A percentile compares a stretch with the other conserved stretches of the same genome.
Evolutionary conservation across 2,329 filamentous ascomycete genomes (phyloP).

Genomic region (Trichoderma asperellum): DNA sequence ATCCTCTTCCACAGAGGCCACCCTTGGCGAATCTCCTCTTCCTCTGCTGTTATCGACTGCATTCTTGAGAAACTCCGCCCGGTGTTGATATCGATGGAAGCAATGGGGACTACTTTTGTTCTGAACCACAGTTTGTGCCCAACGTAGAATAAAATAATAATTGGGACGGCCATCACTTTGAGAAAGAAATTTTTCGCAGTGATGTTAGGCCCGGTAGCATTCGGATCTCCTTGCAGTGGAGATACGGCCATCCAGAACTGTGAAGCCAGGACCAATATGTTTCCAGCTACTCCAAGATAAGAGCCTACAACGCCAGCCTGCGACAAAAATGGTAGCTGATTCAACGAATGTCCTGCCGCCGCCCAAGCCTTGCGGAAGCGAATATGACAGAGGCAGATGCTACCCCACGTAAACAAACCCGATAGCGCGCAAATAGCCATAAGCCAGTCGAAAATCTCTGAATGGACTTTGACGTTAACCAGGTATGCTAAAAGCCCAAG

Average conservation of each 20-base stretch:
- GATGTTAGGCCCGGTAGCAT: not conserved
- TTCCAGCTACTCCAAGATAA: not conserved
- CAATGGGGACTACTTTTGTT: not conserved
- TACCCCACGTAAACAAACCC: slow-evolving; percentile 13
- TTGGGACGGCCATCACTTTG: slow-evolving; percentile 7
- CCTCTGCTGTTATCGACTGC: not conserved
- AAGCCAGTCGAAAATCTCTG: slow-evolving; percentile 16
- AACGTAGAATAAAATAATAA: slow-evolving; percentile 14
- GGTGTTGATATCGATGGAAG: slow-evolving; percentile 6
- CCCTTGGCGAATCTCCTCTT: not conserved
- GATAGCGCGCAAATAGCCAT: slow-evolving; percentile 6
- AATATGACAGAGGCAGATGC: slow-evolving; percentile 18
- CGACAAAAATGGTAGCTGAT: slow-evolving; percentile 5
- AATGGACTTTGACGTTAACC: slow-evolving; percentile 6
- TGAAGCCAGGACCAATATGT: slow-evolving; percentile 2
- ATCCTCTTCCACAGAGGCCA: slow-evolving; percentile 24
- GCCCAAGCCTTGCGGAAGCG: slow-evolving; percentile 17
- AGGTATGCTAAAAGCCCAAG: slow-evolving; percentile 12
- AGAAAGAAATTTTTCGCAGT: slow-evolving; percentile 16
- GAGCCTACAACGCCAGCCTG: slow-evolving; percentile 2
- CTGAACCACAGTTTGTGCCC: slow-evolving; percentile 8
- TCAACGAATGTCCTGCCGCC: not conserved
- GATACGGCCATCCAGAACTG: slow-evolving; percentile 13
- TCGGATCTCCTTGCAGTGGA: not conserved
- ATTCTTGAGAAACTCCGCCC: slow-evolving; percentile 9